Evolutionary conservation across 2,329 filamentous ascomycete genomes (phyloP).

Genomic region (Aspergillus felis): DNA sequence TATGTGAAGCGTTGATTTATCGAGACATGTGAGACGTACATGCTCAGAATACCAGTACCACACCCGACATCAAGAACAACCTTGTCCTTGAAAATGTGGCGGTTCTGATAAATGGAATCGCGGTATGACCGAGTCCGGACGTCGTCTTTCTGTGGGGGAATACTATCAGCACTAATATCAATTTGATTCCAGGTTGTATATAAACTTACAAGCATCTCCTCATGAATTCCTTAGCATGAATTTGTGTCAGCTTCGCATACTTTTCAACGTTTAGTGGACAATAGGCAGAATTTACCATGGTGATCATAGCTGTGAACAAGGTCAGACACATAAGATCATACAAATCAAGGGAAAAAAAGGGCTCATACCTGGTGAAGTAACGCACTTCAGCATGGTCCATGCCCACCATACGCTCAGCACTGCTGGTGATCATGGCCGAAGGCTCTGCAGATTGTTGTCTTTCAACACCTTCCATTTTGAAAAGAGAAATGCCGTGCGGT

Average conservation of each 20-base stretch:
- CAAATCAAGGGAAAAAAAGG: background rate
- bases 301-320: conserved; percentile 76
- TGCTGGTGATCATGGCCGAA: conserved; percentile 33
- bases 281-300: conserved; percentile 65
- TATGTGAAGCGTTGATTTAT: conserved; percentile 3
- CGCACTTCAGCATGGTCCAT: conserved; percentile 96
- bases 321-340: conserved; percentile 13
- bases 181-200: conserved; percentile 1
- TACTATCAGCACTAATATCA: conserved; percentile 2
- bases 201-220: conserved; percentile 88
- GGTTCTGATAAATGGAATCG: conserved; percentile 96
- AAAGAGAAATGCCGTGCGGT: background rate
- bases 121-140: conserved; percentile 95
- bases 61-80: conserved; percentile 96
- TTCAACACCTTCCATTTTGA: conserved; percentile 30
- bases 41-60: conserved; percentile 96
- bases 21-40: conserved; percentile 55
- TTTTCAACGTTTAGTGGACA: conserved; percentile 12
- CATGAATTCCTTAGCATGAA: conserved; percentile 71
- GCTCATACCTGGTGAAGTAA: conserved; percentile 92
- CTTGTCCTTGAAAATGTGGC: conserved; percentile 87
- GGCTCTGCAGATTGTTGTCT: conserved; percentile 18
- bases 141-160: conserved; percentile 77
- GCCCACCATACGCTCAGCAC: conserved; percentile 47
- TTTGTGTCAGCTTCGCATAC: conserved; percentile 25